phyloP scores from a whole-genome alignment of 1,284 basidiomycete genomes.

The Earliella scabrosa region DNA sequence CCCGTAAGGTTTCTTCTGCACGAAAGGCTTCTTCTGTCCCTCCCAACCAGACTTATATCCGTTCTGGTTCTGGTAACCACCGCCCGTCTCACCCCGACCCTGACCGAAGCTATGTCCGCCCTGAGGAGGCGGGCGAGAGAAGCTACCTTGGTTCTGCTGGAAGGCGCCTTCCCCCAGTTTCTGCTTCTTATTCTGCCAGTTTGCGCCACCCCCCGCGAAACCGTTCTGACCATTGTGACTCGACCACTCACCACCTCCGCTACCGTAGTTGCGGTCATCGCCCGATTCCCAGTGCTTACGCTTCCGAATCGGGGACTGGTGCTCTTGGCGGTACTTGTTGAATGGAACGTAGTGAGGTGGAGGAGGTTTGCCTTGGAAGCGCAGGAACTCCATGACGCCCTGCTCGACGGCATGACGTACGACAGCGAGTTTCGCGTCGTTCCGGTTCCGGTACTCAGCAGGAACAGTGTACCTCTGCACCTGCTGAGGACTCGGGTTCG shows the following conservation, averaged over 20 bases:
- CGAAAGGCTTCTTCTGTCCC: slow-evolving; percentile 13
- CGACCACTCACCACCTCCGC: slow-evolving; percentile 6
- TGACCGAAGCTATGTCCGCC: not conserved
- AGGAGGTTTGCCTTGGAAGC: slow-evolving; percentile 47
- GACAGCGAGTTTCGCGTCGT: slow-evolving; percentile 63
- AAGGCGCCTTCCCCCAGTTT: slow-evolving; percentile 3
- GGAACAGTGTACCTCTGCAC: slow-evolving; percentile 48
- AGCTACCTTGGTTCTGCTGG: slow-evolving; percentile 8
- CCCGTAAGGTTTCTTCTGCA: slow-evolving; percentile 1
- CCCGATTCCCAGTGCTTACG: slow-evolving; percentile 25
- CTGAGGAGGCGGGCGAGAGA: not conserved
- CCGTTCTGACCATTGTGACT: not conserved
- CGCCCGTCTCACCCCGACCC: not conserved
- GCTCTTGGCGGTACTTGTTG: slow-evolving; percentile 11
- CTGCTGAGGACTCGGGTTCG: slow-evolving; percentile 35
- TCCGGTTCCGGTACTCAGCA: slow-evolving; percentile 55
- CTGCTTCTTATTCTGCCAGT: slow-evolving; percentile 19
- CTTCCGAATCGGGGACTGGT: slow-evolving; percentile 18
- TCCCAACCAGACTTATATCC: slow-evolving; percentile 8
- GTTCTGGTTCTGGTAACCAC: slow-evolving; percentile 3
- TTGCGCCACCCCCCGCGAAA: not conserved
- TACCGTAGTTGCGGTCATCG: not conserved
- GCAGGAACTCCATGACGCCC: slow-evolving; percentile 60
- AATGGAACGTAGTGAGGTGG: slow-evolving; percentile 35
- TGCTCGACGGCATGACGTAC: slow-evolving; percentile 52